Conservation (phyloP, 2,329 filamentous ascomycete species). For the Simplicillium sp. region DNA sequence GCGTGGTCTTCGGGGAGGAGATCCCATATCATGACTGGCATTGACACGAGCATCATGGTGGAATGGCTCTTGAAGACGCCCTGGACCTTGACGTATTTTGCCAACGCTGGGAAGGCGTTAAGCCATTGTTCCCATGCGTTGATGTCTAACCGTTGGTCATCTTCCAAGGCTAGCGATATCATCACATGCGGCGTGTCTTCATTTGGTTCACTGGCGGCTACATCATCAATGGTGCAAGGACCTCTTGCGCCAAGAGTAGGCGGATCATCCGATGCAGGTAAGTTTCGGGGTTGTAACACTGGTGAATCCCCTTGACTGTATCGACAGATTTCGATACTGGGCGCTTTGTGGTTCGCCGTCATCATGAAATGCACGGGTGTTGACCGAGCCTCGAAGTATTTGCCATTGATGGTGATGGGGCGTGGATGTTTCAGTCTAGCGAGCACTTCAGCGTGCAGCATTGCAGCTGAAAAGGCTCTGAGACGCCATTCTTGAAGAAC, state of each 20-base stretch:
- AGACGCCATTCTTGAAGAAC: slow-evolving; percentile 47
- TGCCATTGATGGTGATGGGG: slow-evolving; percentile 47
- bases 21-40: slow-evolving; percentile 52
- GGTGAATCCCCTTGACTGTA: slow-evolving; percentile 21
- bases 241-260: slow-evolving; percentile 14
- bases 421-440: slow-evolving; percentile 51
- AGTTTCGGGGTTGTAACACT: slow-evolving; percentile 18
- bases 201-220: slow-evolving; percentile 30
- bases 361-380: slow-evolving; percentile 56
- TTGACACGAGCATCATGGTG: slow-evolving; percentile 45
- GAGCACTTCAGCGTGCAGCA: slow-evolving; percentile 51
- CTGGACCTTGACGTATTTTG: slow-evolving; percentile 51
- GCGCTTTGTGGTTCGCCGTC: slow-evolving; percentile 49
- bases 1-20: slow-evolving; percentile 47
- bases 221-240: slow-evolving; percentile 7
- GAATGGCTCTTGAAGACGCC: slow-evolving; percentile 54
- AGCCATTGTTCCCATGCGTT: slow-evolving; percentile 52
- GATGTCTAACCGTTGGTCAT: slow-evolving; percentile 46
- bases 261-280: slow-evolving; percentile 6
- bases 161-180: slow-evolving; percentile 50
- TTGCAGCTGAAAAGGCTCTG: slow-evolving; percentile 47
- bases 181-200: slow-evolving; percentile 51
- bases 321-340: slow-evolving; percentile 44
- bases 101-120: slow-evolving; percentile 43
- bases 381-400: slow-evolving; percentile 46